phyloP scores from a whole-genome alignment of 345 rosid species.

The Populus deltoides region DNA sequence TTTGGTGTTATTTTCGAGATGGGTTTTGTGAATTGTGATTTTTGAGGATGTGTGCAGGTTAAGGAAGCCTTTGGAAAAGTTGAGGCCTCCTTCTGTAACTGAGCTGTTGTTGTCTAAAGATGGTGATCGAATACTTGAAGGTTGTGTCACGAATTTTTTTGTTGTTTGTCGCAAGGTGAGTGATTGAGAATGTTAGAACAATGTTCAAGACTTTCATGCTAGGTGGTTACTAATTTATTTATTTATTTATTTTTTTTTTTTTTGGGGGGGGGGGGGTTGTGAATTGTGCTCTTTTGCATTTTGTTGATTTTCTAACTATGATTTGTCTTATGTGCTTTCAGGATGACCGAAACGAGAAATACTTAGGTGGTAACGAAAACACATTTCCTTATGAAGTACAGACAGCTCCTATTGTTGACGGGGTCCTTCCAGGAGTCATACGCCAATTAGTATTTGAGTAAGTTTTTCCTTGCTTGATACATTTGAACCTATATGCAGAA shows the following conservation, averaged over 20 bases:
- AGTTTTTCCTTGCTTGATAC: not conserved
- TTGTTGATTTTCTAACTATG: not conserved
- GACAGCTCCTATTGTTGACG: constrained; percentile 73
- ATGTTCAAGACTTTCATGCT: constrained; percentile 4
- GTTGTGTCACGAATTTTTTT: constrained; percentile 68
- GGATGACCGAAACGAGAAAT: constrained; percentile 26
- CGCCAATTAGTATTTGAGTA: constrained; percentile 85
- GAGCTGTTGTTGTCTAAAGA: constrained; percentile 81
- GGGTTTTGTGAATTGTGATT: not conserved
- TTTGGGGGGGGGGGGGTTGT: not conserved
- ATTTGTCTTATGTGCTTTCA: constrained; percentile 25
- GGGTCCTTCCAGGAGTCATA: constrained; percentile 84
- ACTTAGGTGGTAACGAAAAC: constrained; percentile 4
- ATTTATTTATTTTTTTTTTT: not conserved
- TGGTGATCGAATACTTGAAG: constrained; percentile 83
- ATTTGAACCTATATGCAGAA: not conserved
- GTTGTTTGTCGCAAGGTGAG: constrained; percentile 64
- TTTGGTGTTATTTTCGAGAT: not conserved
- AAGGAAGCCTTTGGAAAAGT: constrained; percentile 73
- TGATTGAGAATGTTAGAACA: constrained; percentile 2
- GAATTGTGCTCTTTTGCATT: not conserved
- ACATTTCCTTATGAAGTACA: constrained; percentile 53
- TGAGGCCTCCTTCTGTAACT: constrained; percentile 65
- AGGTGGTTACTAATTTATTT: not conserved
- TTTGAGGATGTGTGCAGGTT: constrained; percentile 38